These are phyloP conservation scores for Aspergillus steynii DNA, from an alignment of 495 filamentous ascomycete species.

Conservation along the genomic window DNA sequence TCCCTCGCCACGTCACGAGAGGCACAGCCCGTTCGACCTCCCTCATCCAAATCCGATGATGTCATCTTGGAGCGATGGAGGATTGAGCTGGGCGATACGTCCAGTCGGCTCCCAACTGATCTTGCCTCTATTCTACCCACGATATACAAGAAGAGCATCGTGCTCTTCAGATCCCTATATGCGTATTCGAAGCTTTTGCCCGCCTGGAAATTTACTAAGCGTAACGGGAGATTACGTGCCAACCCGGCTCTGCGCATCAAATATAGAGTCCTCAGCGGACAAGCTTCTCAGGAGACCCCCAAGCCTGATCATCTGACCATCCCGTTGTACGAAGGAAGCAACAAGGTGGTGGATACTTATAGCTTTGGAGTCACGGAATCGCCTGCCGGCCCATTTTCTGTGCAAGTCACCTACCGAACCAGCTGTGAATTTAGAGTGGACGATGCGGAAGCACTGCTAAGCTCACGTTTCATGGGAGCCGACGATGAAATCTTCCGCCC, in stretches of 20 bases:
- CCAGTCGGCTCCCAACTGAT: conserved; percentile 56
- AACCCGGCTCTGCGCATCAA: conserved; percentile 66
- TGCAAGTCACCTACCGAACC: conserved; percentile 78
- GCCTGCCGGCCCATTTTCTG: conserved; percentile 79
- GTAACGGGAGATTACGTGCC: conserved; percentile 63
- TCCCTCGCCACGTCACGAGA: conserved; percentile 63
- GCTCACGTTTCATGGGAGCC: conserved; percentile 92
- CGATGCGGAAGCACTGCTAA: conserved; percentile 84
- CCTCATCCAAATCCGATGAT: conserved; percentile 50
- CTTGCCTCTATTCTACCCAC: conserved; percentile 74
- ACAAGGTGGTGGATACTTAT: conserved; percentile 71
- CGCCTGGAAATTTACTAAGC: conserved; percentile 81
- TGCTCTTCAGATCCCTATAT: conserved; percentile 92
- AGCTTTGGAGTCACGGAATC: conserved; percentile 78
- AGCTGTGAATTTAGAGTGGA: conserved; percentile 90
- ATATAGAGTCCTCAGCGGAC: conserved; percentile 73
- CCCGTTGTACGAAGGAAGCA: conserved; percentile 67
- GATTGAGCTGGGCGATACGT: conserved; percentile 68
- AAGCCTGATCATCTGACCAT: conserved; percentile 66
- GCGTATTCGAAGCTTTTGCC: conserved; percentile 80
- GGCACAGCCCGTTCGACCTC: conserved; percentile 32
- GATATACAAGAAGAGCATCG: conserved; percentile 93
- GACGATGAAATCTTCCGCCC: conserved; percentile 86
- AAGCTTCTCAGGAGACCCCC: conserved; percentile 37
- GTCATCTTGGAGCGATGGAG: conserved; percentile 90